Conservation (phyloP, 1,284 basidiomycete species). For the Pholiota adiposa region DNA sequence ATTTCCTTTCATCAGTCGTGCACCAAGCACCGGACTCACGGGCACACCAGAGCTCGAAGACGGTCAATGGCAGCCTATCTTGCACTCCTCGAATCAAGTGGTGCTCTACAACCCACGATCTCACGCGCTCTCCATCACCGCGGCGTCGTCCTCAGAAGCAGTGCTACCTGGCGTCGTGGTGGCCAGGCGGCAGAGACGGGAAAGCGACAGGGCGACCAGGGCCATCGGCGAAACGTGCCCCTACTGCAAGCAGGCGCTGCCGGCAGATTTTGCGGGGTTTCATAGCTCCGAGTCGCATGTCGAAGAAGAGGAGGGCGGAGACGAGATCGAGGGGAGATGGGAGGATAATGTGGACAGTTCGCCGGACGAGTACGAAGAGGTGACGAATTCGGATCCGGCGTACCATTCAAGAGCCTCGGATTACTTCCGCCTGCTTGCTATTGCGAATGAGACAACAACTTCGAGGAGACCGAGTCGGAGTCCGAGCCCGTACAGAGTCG, state of each 20-base stretch:
- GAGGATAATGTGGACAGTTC: conserved; percentile 14
- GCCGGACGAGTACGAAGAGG: conserved; percentile 18
- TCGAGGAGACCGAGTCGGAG: conserved; percentile 36
- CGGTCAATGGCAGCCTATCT: conserved; percentile 68
- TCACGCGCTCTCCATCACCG: conserved; percentile 75
- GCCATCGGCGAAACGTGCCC: conserved; percentile 54
- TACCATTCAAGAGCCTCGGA: conserved; percentile 61
- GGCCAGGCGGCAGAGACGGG: conserved; percentile 17
- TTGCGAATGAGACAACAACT: conserved; percentile 66
- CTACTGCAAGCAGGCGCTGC: conserved; percentile 69
- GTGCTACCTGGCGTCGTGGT: conserved; percentile 18
- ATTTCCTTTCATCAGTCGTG: background rate
- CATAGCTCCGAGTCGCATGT: conserved; percentile 12
- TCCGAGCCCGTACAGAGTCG: conserved; percentile 11
- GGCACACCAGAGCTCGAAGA: background rate
- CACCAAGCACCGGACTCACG: background rate
- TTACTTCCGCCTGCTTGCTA: conserved; percentile 74
- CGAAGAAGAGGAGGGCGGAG: conserved; percentile 6
- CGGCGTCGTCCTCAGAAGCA: conserved; percentile 13
- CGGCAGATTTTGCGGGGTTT: conserved; percentile 36
- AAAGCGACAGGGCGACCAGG: conserved; percentile 15
- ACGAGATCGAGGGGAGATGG: conserved; percentile 17
- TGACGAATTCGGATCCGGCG: conserved; percentile 38
- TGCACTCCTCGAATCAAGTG: conserved; percentile 82
- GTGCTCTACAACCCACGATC: conserved; percentile 89